Percentiles rank a stretch among this genome's conserved stretches.
Conservation (phyloP, 2,329 filamentous ascomycete genomes). For the Saccharata proteae region DNA sequence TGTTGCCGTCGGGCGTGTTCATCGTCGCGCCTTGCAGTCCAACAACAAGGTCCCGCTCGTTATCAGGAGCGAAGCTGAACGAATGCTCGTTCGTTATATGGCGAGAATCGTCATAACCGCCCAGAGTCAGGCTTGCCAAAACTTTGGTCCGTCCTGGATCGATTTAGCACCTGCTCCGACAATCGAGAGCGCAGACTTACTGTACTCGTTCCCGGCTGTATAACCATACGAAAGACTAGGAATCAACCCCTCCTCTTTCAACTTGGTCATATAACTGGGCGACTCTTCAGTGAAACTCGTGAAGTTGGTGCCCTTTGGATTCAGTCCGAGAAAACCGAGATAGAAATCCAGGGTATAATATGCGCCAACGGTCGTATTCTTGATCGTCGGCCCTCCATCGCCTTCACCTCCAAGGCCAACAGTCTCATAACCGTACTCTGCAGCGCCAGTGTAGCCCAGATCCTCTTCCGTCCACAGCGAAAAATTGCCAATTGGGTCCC, state of each 20-base stretch:
- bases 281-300: constrained; percentile 21
- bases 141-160: constrained; percentile 13
- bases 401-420: constrained; percentile 19
- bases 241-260: constrained; percentile 19
- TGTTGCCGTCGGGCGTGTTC: constrained; percentile 11
- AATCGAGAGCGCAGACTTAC: constrained; percentile 4
- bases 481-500: constrained; percentile 21
- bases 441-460: constrained; percentile 19
- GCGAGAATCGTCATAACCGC: constrained; percentile 25
- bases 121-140: constrained; percentile 23
- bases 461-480: constrained; percentile 14
- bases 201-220: constrained; percentile 25
- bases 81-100: constrained; percentile 17
- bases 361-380: constrained; percentile 25
- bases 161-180: neutral
- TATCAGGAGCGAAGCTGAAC: constrained; percentile 17
- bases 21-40: constrained; percentile 16
- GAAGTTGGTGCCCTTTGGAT: constrained; percentile 27
- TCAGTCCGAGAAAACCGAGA: constrained; percentile 27
- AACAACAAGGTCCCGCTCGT: constrained; percentile 18
- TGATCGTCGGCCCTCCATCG: constrained; percentile 16
- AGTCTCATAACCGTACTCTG: constrained; percentile 24
- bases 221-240: constrained; percentile 28
- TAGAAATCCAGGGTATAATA: constrained; percentile 24
- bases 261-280: constrained; percentile 19